Percentiles rank a stretch among this genome's conserved stretches.
phyloP scores from a whole-genome alignment of 805 yeast genomes.

The Monosporozyma aerobia region DNA sequence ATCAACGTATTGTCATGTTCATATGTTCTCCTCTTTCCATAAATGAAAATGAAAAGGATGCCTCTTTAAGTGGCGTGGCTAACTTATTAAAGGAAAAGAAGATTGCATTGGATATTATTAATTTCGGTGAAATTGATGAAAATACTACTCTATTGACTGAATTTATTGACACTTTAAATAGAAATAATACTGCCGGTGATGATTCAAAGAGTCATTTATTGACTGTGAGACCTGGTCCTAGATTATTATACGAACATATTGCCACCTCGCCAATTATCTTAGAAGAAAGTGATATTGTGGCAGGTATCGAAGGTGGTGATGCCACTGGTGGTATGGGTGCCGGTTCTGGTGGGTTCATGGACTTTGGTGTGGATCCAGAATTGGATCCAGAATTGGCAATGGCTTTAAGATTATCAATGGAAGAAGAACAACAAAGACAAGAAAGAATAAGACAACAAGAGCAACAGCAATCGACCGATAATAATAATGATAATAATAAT shows the following conservation, averaged over 20 bases:
- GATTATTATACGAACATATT: conserved; percentile 71
- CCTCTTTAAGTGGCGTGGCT: conserved; percentile 74
- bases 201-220: conserved; percentile 75
- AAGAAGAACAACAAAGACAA: conserved; percentile 89
- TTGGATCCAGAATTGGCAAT: conserved; percentile 96
- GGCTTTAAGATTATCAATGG: conserved; percentile 88
- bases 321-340: conserved; percentile 49
- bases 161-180: conserved; percentile 61
- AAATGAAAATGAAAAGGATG: conserved; percentile 46
- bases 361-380: conserved; percentile 71
- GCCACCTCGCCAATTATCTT: conserved; percentile 69
- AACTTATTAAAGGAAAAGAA: conserved; percentile 89
- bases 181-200: conserved; percentile 25
- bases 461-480: conserved; percentile 9
- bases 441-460: conserved; percentile 50
- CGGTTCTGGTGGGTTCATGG: conserved; percentile 51
- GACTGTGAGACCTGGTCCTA: conserved; percentile 82
- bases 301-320: conserved; percentile 38
- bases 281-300: conserved; percentile 40
- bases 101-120: conserved; percentile 80
- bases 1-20: conserved; percentile 81
- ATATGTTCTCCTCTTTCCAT: conserved; percentile 71
- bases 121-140: conserved; percentile 78
- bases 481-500: neutral
- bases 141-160: conserved; percentile 74